Evolutionary conservation across 306 rosid genomes (phyloP).

Genomic region (Casuarina cunninghamiana): DNA sequence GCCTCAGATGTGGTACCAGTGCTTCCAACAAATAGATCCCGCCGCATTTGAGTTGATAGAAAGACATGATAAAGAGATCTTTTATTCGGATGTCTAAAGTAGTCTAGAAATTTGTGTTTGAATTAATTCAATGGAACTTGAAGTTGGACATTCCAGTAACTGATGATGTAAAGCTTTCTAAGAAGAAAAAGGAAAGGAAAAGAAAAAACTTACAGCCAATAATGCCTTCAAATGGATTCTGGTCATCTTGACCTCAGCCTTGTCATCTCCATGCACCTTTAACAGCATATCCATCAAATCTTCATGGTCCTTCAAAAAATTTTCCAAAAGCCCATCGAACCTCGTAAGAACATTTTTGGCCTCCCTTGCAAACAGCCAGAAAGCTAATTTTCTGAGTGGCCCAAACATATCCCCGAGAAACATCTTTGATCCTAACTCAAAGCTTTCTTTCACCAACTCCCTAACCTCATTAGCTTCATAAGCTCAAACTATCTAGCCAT

Average conservation of each 20-base stretch:
- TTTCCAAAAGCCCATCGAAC: conserved; percentile 49
- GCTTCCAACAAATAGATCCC: conserved; percentile 55
- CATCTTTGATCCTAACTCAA: conserved; percentile 41
- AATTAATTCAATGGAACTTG: no score
- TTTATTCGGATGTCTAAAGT: no score
- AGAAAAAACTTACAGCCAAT: conserved; percentile 36
- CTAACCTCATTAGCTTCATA: conserved; percentile 44
- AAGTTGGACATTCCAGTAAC: no score
- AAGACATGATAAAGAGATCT: no score
- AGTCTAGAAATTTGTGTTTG: no score
- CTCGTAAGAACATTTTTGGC: conserved; percentile 36
- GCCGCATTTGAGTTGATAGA: neutral
- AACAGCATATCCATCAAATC: conserved; percentile 48
- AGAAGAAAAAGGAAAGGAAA: neutral
- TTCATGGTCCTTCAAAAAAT: conserved; percentile 44
- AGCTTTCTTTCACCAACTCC: conserved; percentile 35
- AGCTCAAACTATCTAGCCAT: no score
- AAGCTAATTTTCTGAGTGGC: conserved; percentile 38
- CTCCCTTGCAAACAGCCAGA: conserved; percentile 46
- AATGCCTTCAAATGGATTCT: conserved; percentile 51
- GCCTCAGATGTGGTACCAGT: conserved; percentile 48
- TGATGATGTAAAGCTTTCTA: neutral
- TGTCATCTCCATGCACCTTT: conserved; percentile 40
- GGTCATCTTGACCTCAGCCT: conserved; percentile 49
- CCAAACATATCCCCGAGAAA: conserved; percentile 55